Evolutionary conservation across 2,329 filamentous ascomycete species (phyloP), one percentile per base, ranked within the genome.

Genomic region (Verruconis gallopava): DNA sequence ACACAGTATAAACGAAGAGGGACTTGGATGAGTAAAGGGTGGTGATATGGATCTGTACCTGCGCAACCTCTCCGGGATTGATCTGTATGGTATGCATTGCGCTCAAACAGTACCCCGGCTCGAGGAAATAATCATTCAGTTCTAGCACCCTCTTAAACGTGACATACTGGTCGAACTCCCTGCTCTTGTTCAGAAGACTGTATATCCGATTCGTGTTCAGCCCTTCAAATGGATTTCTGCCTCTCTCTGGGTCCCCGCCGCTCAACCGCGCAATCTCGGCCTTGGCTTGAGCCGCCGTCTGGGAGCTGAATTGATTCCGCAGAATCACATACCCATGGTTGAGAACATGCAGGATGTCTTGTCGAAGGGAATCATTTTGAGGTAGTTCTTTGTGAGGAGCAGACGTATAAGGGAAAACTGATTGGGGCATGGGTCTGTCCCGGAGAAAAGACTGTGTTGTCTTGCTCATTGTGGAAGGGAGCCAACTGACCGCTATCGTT

Each of bases 71-170:
- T n/a, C 59, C 57, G 1, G 60, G 59, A 36, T 60, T 55, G 45
- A 64, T 64, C 37, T 54, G 53, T 15, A 64, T 62, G 42, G 55
- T 62, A 40, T 62, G 58, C 21, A 61, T 55, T 4, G 55, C 52
- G 32, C 52, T 57, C 14, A 64, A 39, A 15, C 58, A 49, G 37
- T 57, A 63, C 0, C 58, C 59, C 13, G 53, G 50, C 38, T 60
- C 60, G n/a, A 66, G 50, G 44, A 64, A 64, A 44, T 57, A 56
- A 20, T 62, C 55, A 42, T 64, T 64, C 34, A 65, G 51, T 1
- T 59, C 56, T 15, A 63, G 49, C 3, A 64, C 55, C 15, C 53
- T 49, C 5, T 55, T 54, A 4, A 63, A 51, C 1, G 59, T 44
- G 21, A 48, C 49, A 44, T 62, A 64, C 44, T 57, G 58, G 48